These are phyloP conservation scores for Oryza punctata DNA, from an alignment of 176 grass and related monocot species.

Conservation along the genomic window DNA sequence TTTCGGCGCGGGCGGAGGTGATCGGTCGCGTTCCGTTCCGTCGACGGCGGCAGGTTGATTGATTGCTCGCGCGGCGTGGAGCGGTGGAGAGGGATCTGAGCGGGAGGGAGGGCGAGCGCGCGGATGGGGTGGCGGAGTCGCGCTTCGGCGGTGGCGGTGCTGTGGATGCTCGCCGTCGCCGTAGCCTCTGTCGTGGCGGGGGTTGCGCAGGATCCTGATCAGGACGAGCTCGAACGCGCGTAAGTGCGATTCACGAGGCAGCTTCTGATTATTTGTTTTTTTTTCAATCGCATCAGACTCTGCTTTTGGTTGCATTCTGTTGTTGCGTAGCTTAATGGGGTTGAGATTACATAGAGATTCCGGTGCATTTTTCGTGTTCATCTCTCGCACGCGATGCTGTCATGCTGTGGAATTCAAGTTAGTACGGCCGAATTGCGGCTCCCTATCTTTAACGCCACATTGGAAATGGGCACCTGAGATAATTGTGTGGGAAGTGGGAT, in stretches of 20 bases:
- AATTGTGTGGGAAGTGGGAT: not conserved
- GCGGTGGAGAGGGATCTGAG: conserved; percentile 20
- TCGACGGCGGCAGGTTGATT: not conserved
- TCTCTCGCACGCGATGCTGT: not conserved
- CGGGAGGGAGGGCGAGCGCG: not conserved
- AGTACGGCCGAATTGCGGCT: not conserved
- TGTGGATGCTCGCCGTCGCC: conserved; percentile 27
- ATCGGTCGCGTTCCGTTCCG: not conserved
- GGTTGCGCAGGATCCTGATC: not conserved
- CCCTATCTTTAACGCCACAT: not conserved
- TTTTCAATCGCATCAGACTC: not conserved
- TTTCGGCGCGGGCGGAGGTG: not conserved
- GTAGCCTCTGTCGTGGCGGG: conserved; percentile 14
- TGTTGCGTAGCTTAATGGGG: not conserved
- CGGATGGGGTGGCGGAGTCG: conserved; percentile 37
- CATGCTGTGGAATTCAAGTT: not conserved
- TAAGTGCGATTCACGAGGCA: conserved; percentile 31
- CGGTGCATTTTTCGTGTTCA: not conserved
- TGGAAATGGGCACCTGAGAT: not conserved
- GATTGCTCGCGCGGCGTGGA: not conserved
- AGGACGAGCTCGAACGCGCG: conserved; percentile 51
- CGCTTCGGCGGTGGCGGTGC: not conserved
- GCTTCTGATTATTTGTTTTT: no score
- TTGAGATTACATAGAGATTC: not conserved
- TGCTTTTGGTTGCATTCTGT: not conserved